Conservation (phyloP, 2,329 filamentous ascomycete species). For the Trichoderma harzianum region DNA sequence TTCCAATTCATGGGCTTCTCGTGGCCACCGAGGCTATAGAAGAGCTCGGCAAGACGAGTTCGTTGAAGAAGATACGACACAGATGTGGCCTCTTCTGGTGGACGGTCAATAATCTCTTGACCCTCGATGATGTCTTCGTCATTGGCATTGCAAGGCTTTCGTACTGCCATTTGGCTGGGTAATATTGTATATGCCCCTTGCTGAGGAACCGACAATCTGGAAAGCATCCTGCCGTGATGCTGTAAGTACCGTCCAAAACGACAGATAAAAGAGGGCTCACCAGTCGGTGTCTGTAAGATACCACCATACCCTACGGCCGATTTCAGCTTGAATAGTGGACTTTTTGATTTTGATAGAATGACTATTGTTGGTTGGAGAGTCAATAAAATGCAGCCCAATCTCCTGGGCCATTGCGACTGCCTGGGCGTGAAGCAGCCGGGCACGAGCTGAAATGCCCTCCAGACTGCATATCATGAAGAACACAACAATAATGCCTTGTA, state of each 20-base stretch:
- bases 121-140: slow-evolving; percentile 36
- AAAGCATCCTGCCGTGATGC: slow-evolving; percentile 31
- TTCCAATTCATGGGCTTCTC: slow-evolving; percentile 26
- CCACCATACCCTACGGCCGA: slow-evolving; percentile 44
- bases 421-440: slow-evolving; percentile 29
- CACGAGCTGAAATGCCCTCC: slow-evolving; percentile 35
- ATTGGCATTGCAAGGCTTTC: slow-evolving; percentile 37
- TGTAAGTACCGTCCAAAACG: not conserved
- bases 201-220: slow-evolving; percentile 34
- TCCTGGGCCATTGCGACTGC: slow-evolving; percentile 32
- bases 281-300: slow-evolving; percentile 41
- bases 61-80: slow-evolving; percentile 39
- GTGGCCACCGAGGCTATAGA: slow-evolving; percentile 33
- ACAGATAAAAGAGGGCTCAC: slow-evolving; percentile 24
- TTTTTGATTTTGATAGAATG: slow-evolving; percentile 17
- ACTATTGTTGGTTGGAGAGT: slow-evolving; percentile 27
- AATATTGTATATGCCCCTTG: slow-evolving; percentile 37
- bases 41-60: slow-evolving; percentile 36
- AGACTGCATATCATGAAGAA: slow-evolving; percentile 38
- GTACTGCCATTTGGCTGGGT: slow-evolving; percentile 38
- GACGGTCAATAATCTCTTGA: slow-evolving; percentile 29
- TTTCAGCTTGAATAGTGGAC: slow-evolving; percentile 30
- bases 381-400: slow-evolving; percentile 38
- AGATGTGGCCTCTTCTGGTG: slow-evolving; percentile 31
- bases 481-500: slow-evolving; percentile 37